Evolutionary conservation across 495 filamentous ascomycete genomes (phyloP), one percentile per base, ranked within the genome.

Genomic region (Penicillium chermesinum): DNA sequence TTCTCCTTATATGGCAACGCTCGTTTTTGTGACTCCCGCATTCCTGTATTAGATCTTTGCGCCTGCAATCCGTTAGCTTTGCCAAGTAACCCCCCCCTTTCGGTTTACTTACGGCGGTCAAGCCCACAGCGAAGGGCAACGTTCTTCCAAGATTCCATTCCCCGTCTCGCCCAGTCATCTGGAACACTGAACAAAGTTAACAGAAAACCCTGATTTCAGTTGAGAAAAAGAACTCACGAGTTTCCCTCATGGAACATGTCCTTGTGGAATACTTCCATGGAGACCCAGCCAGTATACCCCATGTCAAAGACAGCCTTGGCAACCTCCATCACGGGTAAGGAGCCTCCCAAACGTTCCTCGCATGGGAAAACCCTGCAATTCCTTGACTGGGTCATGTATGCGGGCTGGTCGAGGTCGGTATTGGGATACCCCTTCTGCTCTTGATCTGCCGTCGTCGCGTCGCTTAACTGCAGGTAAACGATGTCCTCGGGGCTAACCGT

Each of bases 361-460:
- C 78, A 83, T 47, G 84, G 80, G 53, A 88, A 88, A n/a, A 88
- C 57, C 16, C 85, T 66, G 54, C 80, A 83, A 63, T 87, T 88
- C 33, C 86, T 69, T 19, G 78, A 82, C 86, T 85, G 88, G 59
- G 77, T 80, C 21, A 66, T 54, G 2, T 56, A 40, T 19, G 46
- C 42, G 10, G 53, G 53, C 19, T 61, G 48, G 6, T 48, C 48
- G 7, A 41, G 36, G 1, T 58, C 44, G 12, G 58, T 46, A 27
- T 61, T 57, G 25, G 52, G 48, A 17, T 45, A 20, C 7, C 36
- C 22, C 9, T 44, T 51, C 38, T 58, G 70, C 57, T 85, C 83
- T 6, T 79, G 85, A 51, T 90, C 85, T 13, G 82, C 84, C 21
- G 88, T 69, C 59, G 88, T 55, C 2, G 53, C 53, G 13, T 51